Base-by-base conservation (phyloP, 1,139 yeast genomes). In the Scheffersomyces parashehatae region DNA sequence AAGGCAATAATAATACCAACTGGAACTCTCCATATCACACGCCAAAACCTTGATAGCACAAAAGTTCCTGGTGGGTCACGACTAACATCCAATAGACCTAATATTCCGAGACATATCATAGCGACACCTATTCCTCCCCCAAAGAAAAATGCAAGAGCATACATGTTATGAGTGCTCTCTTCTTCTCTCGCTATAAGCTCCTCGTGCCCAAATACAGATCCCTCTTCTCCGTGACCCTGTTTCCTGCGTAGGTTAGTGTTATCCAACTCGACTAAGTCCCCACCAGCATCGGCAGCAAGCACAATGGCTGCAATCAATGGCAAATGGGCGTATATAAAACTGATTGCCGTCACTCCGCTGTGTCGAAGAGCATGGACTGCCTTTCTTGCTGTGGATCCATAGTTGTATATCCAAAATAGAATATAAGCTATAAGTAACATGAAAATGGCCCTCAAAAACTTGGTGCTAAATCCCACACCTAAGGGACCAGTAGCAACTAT, bases 211-310 rank as follows among this genome's bases (percentile, higher is more conserved):
- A 38, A 15, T 4, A 35, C 39, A n/a, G 36, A 38, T 40, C 37
- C 26, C 36, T 48, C 33, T 29, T 14, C 40, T 15, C 15, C 35
- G 35, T 35, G 39, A 20, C 26, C 26, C 7, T 20, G 26, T 20
- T 20, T 20, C 35, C 43, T 29, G 41, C 48, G 42, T 28, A 43
- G 36, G 37, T 46, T 47, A 11, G 49, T 49, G 29, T 45, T 51
- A 24, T 56, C 59, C 28, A 54, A 45, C n/a, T 49, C 46, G 29
- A 71, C 61, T 42, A 81, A 59, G 38, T 79, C 83, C 2, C 82
- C 83, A 7, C 82, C 84, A 7, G 86, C 77, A 63, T 82, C 87
- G 0, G 87, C 88, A 28, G 83, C 75, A 43, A 82, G 65, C 36
- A 80, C 74, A 47, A 80, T 58, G 10, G 76, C 58, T 0, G 77